Evolutionary conservation across 805 yeast genomes (phyloP).

Genomic region (Cyberlindnera japonica): DNA sequence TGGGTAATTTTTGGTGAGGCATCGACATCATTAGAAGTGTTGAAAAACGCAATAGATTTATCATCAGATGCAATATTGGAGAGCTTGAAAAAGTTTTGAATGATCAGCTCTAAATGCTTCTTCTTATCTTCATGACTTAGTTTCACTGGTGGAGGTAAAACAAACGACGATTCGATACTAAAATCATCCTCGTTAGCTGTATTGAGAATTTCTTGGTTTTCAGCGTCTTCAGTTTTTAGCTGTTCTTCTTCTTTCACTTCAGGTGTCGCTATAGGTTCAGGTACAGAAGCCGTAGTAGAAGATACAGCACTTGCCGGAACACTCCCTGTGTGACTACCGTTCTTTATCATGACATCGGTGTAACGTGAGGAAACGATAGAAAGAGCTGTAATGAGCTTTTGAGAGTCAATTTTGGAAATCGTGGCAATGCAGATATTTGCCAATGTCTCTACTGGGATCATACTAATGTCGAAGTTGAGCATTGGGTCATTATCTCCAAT

Average conservation of each 20-base stretch:
- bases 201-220: constrained; percentile 19
- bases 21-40: constrained; percentile 19
- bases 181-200: constrained; percentile 29
- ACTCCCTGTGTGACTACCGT: too few species aligned
- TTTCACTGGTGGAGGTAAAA: constrained; percentile 55
- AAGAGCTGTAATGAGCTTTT: constrained; percentile 59
- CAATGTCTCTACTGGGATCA: constrained; percentile 61
- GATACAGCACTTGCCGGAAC: too few species aligned
- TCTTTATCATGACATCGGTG: constrained; percentile 36
- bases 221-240: constrained; percentile 25
- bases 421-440: constrained; percentile 65
- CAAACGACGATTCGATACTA: constrained; percentile 41
- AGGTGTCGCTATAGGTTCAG: constrained; percentile 21
- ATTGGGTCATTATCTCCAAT: constrained; percentile 59
- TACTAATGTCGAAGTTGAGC: constrained; percentile 64
- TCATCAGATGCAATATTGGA: constrained; percentile 33
- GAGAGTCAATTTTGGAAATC: constrained; percentile 48
- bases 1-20: constrained; percentile 26
- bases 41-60: constrained; percentile 19
- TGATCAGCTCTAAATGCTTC: constrained; percentile 51
- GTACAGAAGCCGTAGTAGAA: constrained; percentile 3
- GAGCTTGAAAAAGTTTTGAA: constrained; percentile 53
- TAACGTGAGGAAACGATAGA: constrained; percentile 69
- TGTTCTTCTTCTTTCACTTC: constrained; percentile 29
- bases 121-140: constrained; percentile 53